Evolutionary conservation across 306 rosid species (phyloP).

Genomic region (Dalbergia oliveri): DNA sequence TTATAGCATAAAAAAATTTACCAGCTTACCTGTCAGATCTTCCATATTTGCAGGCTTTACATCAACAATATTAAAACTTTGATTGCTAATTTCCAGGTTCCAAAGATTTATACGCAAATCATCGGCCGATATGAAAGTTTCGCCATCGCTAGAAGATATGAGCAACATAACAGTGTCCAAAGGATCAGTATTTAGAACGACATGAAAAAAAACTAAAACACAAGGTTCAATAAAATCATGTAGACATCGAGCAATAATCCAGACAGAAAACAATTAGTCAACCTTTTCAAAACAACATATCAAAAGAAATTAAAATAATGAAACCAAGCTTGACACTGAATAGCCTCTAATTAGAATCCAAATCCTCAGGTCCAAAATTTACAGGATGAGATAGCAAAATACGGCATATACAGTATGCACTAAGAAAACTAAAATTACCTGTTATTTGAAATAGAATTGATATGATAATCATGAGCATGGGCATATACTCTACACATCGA

Average conservation of each 20-base stretch:
- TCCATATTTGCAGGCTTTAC: slow-evolving; percentile 99
- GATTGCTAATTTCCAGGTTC: slow-evolving; percentile 98
- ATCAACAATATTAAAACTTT: slow-evolving; percentile 97
- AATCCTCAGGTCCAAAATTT: slow-evolving; percentile 22
- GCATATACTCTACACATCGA: slow-evolving; percentile 98
- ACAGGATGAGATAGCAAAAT: slow-evolving; percentile 30
- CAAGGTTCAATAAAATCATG: slow-evolving; percentile 3
- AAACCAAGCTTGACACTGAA: slow-evolving; percentile 32
- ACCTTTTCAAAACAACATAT: neutral
- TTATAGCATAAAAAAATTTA: neutral
- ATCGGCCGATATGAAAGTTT: slow-evolving; percentile 99
- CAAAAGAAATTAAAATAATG: neutral
- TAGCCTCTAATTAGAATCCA: slow-evolving; percentile 20
- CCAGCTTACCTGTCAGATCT: slow-evolving; percentile 88
- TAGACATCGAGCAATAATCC: slow-evolving; percentile 30
- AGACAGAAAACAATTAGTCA: slow-evolving; percentile 31
- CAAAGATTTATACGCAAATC: slow-evolving; percentile 98
- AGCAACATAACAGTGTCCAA: slow-evolving; percentile 40
- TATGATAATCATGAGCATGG: slow-evolving; percentile 99
- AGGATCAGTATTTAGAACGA: slow-evolving; percentile 43
- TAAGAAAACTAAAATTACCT: slow-evolving; percentile 65
- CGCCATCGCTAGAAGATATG: slow-evolving; percentile 84
- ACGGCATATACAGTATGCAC: neutral
- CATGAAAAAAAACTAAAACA: neutral
- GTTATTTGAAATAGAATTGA: slow-evolving; percentile 97